Percentiles rank a stretch among this genome's conserved stretches.
phyloP scores from a whole-genome alignment of 139 green algal genomes.

The Nannochloris sp. region DNA sequence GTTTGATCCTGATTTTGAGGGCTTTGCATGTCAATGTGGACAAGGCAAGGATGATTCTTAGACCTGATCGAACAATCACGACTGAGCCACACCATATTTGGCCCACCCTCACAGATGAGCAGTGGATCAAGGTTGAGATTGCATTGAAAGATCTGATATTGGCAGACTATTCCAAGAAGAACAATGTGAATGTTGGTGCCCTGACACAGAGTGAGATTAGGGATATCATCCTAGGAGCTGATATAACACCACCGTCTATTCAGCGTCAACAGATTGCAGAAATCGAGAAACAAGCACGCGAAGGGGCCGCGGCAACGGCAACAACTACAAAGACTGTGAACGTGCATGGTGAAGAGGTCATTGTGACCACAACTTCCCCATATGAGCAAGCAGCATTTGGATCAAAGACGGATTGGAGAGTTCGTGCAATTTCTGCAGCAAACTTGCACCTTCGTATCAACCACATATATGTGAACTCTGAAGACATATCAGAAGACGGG shows the following conservation, averaged over 20 bases:
- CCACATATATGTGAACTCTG: slow-evolving; percentile 98
- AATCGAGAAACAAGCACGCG: slow-evolving; percentile 88
- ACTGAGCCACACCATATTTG: slow-evolving; percentile 98
- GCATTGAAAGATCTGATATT: slow-evolving; percentile 97
- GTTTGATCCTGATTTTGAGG: slow-evolving; percentile 95
- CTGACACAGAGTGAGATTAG: slow-evolving; percentile 94
- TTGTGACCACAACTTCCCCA: slow-evolving; percentile 93
- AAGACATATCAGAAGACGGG: slow-evolving; percentile 87
- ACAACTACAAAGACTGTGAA: slow-evolving; percentile 93
- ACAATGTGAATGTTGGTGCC: slow-evolving; percentile 96
- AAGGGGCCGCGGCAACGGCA: slow-evolving; percentile 79
- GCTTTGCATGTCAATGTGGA: slow-evolving; percentile 98
- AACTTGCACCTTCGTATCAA: slow-evolving; percentile 98
- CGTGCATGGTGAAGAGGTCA: slow-evolving; percentile 93
- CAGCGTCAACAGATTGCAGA: slow-evolving; percentile 99
- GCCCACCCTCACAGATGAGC: slow-evolving; percentile 93
- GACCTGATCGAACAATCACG: slow-evolving; percentile 88
- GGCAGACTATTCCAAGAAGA: slow-evolving; percentile 98
- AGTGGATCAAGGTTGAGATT: slow-evolving; percentile 98
- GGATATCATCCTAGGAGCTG: slow-evolving; percentile 98
- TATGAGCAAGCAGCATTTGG: slow-evolving; percentile 95
- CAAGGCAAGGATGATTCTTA: slow-evolving; percentile 96
- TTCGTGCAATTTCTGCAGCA: slow-evolving; percentile 89
- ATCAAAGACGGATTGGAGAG: slow-evolving; percentile 96
- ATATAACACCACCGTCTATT: slow-evolving; percentile 92